Evolutionary conservation across 192 early-diverging fungal species (phyloP).

Genomic region (Coemansia sp.): DNA sequence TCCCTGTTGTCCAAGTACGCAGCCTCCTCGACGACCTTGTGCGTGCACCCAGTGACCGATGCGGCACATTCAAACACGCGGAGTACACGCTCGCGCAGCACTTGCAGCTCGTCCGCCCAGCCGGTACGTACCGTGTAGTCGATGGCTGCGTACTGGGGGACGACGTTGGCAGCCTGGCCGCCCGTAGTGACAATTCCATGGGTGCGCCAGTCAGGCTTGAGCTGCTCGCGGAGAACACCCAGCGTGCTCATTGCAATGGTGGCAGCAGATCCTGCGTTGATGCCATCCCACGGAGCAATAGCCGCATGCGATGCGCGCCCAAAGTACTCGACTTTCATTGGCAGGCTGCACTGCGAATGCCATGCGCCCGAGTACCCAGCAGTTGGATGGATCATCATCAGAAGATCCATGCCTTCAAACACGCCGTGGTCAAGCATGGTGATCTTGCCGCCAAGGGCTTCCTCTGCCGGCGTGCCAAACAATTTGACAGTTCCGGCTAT

Average conservation of each 20-base stretch:
- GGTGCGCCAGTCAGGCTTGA: conserved; percentile 65
- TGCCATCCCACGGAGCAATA: conserved; percentile 64
- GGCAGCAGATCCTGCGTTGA: conserved; percentile 82
- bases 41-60: conserved; percentile 67
- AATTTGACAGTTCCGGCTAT: conserved; percentile 65
- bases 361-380: conserved; percentile 55
- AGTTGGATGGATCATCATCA: conserved; percentile 85
- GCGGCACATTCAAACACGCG: conserved; percentile 67
- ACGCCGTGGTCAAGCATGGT: conserved; percentile 66
- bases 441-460: conserved; percentile 74
- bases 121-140: conserved; percentile 64
- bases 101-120: conserved; percentile 48
- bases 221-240: conserved; percentile 73
- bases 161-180: conserved; percentile 65
- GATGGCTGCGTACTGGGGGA: conserved; percentile 66
- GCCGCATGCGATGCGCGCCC: conserved; percentile 75
- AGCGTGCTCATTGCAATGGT: conserved; percentile 66
- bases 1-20: conserved; percentile 62
- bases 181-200: conserved; percentile 80
- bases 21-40: conserved; percentile 57
- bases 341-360: conserved; percentile 52
- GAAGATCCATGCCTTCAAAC: conserved; percentile 70
- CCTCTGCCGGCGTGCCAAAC: conserved; percentile 81
- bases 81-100: conserved; percentile 58
- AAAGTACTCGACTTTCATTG: conserved; percentile 64